Percentiles rank a stretch among this genome's conserved stretches.
Conservation (phyloP, 257 asterid species). For the Solanum gracilifrons region DNA sequence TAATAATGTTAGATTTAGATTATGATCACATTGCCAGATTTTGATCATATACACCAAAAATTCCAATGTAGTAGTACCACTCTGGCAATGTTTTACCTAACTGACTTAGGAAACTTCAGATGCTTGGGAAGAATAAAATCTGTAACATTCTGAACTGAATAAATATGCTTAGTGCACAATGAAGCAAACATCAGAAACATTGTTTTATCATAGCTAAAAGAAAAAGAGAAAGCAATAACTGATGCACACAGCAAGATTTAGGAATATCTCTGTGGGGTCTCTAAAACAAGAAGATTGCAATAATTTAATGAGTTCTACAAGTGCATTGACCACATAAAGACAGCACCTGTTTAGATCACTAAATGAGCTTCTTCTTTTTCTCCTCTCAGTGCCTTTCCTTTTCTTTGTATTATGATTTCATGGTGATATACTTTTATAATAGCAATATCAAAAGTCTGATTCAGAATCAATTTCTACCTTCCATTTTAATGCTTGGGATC, state of each 20-base stretch:
- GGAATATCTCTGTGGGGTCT: slow-evolving; percentile 24
- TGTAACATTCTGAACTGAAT: not conserved
- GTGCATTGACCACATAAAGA: slow-evolving; percentile 18
- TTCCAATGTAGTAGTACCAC: slow-evolving; percentile 14
- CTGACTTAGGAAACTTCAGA: slow-evolving; percentile 5
- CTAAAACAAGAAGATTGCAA: slow-evolving; percentile 18
- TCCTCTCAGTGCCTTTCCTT: not conserved
- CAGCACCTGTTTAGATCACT: slow-evolving; percentile 3
- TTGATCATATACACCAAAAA: slow-evolving; percentile 24
- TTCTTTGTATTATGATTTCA: not conserved
- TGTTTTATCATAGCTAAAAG: not conserved
- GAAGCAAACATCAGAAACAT: not conserved
- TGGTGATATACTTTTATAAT: not conserved
- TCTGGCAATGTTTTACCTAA: slow-evolving; percentile 31
- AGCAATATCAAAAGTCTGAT: not conserved
- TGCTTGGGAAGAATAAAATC: slow-evolving; percentile 4
- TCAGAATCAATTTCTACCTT: not conserved
- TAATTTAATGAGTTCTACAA: slow-evolving; percentile 18
- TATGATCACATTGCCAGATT: slow-evolving; percentile 11
- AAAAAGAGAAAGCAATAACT: slow-evolving; percentile 4
- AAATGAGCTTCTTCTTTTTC: not conserved
- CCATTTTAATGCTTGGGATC: not conserved
- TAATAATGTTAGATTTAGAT: slow-evolving; percentile 6
- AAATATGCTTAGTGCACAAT: slow-evolving; percentile 3
- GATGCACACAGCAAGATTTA: slow-evolving; percentile 7